These are phyloP conservation scores for Solanum tarapatanum DNA, from an alignment of 257 asterid genomes.

Conservation along the genomic window DNA sequence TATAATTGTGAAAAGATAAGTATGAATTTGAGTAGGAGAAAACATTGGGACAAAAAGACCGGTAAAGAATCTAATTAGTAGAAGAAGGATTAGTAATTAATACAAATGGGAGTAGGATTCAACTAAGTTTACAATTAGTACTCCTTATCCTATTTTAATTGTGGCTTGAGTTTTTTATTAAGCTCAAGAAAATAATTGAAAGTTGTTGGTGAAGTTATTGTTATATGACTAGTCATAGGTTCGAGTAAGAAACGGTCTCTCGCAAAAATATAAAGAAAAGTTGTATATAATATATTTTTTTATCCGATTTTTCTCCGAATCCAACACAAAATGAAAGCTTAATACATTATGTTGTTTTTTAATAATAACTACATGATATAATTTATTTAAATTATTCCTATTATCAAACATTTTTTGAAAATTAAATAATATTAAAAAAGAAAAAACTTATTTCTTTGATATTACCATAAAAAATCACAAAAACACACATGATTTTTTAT, in stretches of 20 bases:
- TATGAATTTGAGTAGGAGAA: not conserved
- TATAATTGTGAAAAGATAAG: not conserved
- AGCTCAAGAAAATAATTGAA: too few relatives aligned
- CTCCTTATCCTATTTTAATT: not conserved
- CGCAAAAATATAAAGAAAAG: too few relatives aligned
- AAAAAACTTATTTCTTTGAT: too few relatives aligned
- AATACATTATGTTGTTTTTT: too few relatives aligned
- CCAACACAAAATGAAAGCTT: not conserved
- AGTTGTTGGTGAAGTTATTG: too few relatives aligned
- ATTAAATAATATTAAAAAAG: too few relatives aligned
- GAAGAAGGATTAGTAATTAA: not conserved
- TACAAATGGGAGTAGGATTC: not conserved
- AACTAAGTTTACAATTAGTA: not conserved
- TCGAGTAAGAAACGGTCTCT: too few relatives aligned
- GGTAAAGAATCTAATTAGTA: not conserved
- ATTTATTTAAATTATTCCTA: too few relatives aligned
- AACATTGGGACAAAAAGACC: not conserved
- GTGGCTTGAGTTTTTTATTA: not conserved
- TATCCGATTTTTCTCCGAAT: rapidly evolving
- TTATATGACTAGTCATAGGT: too few relatives aligned
- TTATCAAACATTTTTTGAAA: not conserved
- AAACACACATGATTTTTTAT: too few relatives aligned
- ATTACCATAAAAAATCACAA: too few relatives aligned
- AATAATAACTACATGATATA: not conserved
- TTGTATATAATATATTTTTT: too few relatives aligned